A percentile compares a stretch with the other conserved stretches of the same genome.
Conservation (phyloP, 2,329 filamentous ascomycete species). For the Ceratocystis lukuohia region DNA sequence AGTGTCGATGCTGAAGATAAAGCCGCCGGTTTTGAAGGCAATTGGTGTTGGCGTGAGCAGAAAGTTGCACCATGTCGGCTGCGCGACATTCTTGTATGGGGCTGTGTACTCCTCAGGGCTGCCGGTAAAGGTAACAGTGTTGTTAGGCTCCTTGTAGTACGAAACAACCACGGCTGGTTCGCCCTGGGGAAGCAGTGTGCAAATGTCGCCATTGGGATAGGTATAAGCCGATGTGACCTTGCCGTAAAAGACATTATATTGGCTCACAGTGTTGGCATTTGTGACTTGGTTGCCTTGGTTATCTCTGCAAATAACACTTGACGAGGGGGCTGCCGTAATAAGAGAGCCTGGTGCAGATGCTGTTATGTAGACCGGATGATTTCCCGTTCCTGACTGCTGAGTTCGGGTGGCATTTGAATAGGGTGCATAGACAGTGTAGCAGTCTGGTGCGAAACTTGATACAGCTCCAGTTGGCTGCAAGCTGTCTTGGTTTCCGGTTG, state of each 20-base stretch:
- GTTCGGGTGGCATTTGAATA: conserved; percentile 13
- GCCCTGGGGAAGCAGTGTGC: conserved; percentile 25
- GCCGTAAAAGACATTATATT: conserved; percentile 12
- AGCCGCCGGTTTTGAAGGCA: conserved; percentile 18
- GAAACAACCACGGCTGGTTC: conserved; percentile 31
- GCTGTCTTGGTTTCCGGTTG: too few species aligned
- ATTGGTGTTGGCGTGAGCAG: conserved; percentile 11
- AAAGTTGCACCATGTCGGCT: conserved; percentile 29
- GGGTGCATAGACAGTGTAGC: conserved; percentile 16
- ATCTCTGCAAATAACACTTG: conserved; percentile 13
- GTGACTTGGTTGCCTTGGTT: background rate
- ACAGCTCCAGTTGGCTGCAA: background rate
- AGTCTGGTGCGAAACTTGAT: conserved; percentile 5
- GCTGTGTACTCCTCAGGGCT: conserved; percentile 35
- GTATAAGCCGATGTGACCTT: conserved; percentile 10
- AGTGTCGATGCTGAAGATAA: conserved; percentile 13
- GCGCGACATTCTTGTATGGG: conserved; percentile 31
- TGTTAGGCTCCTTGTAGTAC: conserved; percentile 31
- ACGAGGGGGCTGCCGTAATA: conserved; percentile 9
- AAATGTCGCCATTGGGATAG: conserved; percentile 21
- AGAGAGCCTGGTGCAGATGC: conserved; percentile 11
- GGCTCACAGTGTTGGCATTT: conserved; percentile 4
- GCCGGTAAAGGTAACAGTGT: conserved; percentile 36
- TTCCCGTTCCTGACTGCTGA: background rate
- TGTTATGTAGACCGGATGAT: background rate